These are phyloP conservation scores for Striga asiatica DNA, from an alignment of 257 asterid genomes.

Conservation along the genomic window DNA sequence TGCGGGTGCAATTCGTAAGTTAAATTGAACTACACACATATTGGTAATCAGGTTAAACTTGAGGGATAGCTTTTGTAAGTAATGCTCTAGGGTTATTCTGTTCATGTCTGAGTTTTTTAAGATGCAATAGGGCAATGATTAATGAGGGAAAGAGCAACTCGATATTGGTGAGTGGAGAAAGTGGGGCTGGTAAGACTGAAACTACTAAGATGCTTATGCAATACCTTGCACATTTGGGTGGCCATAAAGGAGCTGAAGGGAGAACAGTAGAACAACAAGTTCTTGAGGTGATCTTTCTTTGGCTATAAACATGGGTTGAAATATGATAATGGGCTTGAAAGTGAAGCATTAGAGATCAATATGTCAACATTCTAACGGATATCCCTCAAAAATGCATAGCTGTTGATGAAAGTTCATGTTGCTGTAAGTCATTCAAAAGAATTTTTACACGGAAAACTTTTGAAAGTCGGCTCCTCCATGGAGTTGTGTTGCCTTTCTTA, in stretches of 20 bases:
- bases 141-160: slow-evolving; percentile 80
- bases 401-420: not conserved
- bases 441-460: too few relatives aligned
- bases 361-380: not conserved
- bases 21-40: not conserved
- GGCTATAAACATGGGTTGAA: too few relatives aligned
- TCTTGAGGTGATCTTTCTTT: slow-evolving; percentile 82
- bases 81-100: not conserved
- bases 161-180: slow-evolving; percentile 87
- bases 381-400: not conserved
- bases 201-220: slow-evolving; percentile 94
- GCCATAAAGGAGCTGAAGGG: slow-evolving; percentile 70
- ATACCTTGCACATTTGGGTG: slow-evolving; percentile 84
- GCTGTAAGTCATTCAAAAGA: too few relatives aligned
- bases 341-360: too few relatives aligned
- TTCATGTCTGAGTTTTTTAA: slow-evolving; percentile 25
- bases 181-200: slow-evolving; percentile 96
- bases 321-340: too few relatives aligned
- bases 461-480: not conserved
- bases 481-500: too few relatives aligned
- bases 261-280: slow-evolving; percentile 88
- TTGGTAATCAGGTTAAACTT: not conserved
- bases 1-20: too few relatives aligned
- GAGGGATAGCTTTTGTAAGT: not conserved
- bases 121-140: slow-evolving; percentile 63